phyloP scores from a whole-genome alignment of 345 rosid genomes.

The Eucalyptus shirleyi region DNA sequence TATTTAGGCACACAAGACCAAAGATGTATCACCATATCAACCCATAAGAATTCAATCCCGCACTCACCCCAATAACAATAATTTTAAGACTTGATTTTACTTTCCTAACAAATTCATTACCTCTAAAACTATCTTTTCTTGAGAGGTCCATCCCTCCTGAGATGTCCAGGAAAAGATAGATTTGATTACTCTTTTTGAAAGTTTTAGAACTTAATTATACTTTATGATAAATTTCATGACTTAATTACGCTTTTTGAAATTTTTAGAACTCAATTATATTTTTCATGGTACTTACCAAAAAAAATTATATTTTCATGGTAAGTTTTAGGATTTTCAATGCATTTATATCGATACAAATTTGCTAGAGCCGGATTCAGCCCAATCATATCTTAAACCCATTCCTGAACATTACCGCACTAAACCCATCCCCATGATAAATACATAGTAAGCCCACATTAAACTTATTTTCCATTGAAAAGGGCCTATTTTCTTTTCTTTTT shows the following conservation, averaged over 20 bases:
- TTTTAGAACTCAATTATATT: too few relatives aligned
- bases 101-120: too few relatives aligned
- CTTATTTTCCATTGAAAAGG: neutral
- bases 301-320: rapidly evolving
- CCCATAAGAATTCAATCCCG: neutral
- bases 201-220: rapidly evolving
- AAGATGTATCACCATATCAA: neutral
- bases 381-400: neutral
- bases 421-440: neutral
- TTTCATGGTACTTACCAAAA: too few relatives aligned
- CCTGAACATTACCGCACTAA: neutral
- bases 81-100: too few relatives aligned
- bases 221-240: rapidly evolving
- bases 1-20: neutral
- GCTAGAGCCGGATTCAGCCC: neutral
- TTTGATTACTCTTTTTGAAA: rapidly evolving
- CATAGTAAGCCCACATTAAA: neutral
- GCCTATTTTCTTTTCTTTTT: neutral
- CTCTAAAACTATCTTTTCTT: too few relatives aligned
- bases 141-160: too few relatives aligned
- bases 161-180: too few relatives aligned
- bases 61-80: neutral
- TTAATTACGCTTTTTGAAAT: rapidly evolving
- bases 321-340: too few relatives aligned
- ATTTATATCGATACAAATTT: too few relatives aligned